Evolutionary conservation across 768 basidiomycete species (phyloP), one percentile per base, ranked within the genome.

Genomic region (Strobilomyces dryophilus): DNA sequence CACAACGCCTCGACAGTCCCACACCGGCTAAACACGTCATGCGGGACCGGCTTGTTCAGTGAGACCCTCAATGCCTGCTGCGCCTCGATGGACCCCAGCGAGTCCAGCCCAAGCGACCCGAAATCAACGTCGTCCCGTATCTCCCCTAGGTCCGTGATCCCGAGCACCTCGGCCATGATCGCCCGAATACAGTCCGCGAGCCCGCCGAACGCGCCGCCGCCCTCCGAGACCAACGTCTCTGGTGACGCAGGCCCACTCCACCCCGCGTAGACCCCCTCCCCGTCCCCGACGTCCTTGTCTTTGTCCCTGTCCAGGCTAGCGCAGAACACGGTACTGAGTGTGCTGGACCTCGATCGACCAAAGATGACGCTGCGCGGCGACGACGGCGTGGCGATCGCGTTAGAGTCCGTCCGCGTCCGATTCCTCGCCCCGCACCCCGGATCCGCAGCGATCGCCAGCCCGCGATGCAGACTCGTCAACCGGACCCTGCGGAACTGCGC

Each of bases 11-110:
- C 45, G 12, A 78, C 59, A 4, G 79, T 84, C 1, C 68, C 63
- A 57, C 71, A 69, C 1, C 57, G 61, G 4, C 53, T 49, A 51
- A 86, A 77, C 21, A 84, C 59, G 47, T 76, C 61, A 5, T 63
- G 61, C 1, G 84, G 77, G 11, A 86, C 60, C 4, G 72, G 63
- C 31, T 77, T 53, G 18, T 69, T 66, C 47, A 76, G 73, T 43
- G 74, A 71, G 6, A 66, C 66, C 54, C 72, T 71, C 37, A 87
- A 60, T 1, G 71, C 71, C 37, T 82, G 76, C 8, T 79, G 71
- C 32, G 76, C 76, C 58, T 89, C 87, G 51, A 87, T 83, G 1
- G 81, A 79, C 18, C 79, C 77, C 49, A 89, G 65, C 1, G 85
- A 87, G 58, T 87, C 84, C 20, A 87, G 66, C 4, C 86, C 85